Evolutionary conservation across 192 early-diverging fungal genomes (phyloP).

Genomic region (Umbelopsis sp.): DNA sequence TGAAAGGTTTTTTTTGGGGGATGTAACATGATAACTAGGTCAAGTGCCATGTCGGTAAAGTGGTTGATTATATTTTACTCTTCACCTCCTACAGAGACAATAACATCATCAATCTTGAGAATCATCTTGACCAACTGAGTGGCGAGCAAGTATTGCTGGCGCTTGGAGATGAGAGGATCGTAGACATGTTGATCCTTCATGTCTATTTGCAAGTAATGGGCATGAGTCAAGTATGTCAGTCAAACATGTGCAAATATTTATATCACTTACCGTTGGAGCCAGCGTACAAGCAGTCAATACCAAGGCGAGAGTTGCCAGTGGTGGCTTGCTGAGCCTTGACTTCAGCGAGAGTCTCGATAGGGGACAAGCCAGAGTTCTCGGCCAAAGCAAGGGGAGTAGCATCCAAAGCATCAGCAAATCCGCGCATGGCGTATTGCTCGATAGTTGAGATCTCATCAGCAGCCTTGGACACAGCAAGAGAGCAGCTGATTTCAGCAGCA

Average conservation of each 20-base stretch:
- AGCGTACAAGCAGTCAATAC: slow-evolving; percentile 94
- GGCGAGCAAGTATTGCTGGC: slow-evolving; percentile 95
- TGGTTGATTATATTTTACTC: slow-evolving; percentile 19
- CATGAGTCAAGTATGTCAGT: slow-evolving; percentile 24
- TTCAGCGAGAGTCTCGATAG: slow-evolving; percentile 95
- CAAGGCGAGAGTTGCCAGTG: slow-evolving; percentile 85
- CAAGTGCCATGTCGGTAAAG: background rate
- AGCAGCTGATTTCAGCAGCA: slow-evolving; percentile 95
- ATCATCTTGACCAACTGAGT: slow-evolving; percentile 99
- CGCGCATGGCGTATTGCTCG: slow-evolving; percentile 99
- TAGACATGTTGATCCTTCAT: slow-evolving; percentile 99
- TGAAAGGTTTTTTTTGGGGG: no score
- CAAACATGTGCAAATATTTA: slow-evolving; percentile 1
- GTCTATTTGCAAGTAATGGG: slow-evolving; percentile 50
- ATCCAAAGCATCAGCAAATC: slow-evolving; percentile 96
- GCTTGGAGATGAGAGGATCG: slow-evolving; percentile 99
- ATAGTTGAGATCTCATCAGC: slow-evolving; percentile 90
- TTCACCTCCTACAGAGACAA: slow-evolving; percentile 42
- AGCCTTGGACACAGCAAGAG: slow-evolving; percentile 89
- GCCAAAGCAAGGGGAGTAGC: slow-evolving; percentile 88
- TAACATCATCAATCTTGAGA: slow-evolving; percentile 94
- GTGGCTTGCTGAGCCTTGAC: slow-evolving; percentile 93
- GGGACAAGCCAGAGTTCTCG: slow-evolving; percentile 96
- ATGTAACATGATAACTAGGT: no score
- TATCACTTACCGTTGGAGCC: slow-evolving; percentile 74